Percentiles rank a stretch among this genome's conserved stretches.
Evolutionary conservation across 306 rosid species (phyloP).

Genomic region (Cicer pinnatifidum): DNA sequence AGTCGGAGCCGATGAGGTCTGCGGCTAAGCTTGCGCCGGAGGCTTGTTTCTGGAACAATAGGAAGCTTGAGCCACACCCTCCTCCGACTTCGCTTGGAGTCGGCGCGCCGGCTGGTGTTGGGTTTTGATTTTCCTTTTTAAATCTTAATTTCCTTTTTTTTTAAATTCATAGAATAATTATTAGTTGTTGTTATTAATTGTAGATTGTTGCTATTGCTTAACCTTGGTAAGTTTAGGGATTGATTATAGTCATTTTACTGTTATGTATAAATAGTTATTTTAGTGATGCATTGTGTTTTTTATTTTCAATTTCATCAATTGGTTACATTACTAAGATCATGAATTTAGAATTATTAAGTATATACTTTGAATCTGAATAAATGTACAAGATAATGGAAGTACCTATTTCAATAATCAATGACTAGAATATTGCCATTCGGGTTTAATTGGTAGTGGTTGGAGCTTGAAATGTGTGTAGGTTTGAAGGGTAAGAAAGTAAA

Average conservation of each 20-base stretch:
- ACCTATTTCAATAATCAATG: background rate
- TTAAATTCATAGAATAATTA: constrained; percentile 46
- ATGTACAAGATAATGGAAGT: background rate
- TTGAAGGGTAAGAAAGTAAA: constrained; percentile 21
- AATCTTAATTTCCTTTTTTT: background rate
- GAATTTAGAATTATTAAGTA: background rate
- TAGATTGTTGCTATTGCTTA: constrained; percentile 42
- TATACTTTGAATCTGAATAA: background rate
- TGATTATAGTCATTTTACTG: constrained; percentile 37
- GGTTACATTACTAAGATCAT: background rate
- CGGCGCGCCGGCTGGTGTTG: constrained; percentile 80
- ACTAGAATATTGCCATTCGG: constrained; percentile 3
- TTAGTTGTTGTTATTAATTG: constrained; percentile 43
- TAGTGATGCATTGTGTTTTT: constrained; percentile 42
- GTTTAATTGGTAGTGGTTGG: constrained; percentile 3
- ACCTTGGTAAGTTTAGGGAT: constrained; percentile 43
- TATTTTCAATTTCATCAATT: background rate
- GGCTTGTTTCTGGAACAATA: constrained; percentile 80
- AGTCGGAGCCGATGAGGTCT: constrained; percentile 93
- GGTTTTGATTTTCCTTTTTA: constrained; percentile 55
- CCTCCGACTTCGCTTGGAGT: constrained; percentile 69
- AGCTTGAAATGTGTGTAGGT: constrained; percentile 3
- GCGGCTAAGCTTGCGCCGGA: constrained; percentile 71
- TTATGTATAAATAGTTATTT: constrained; percentile 49
- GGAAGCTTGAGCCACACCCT: constrained; percentile 72